phyloP scores from a whole-genome alignment of 768 basidiomycete species.

The Clavulina sp. region DNA sequence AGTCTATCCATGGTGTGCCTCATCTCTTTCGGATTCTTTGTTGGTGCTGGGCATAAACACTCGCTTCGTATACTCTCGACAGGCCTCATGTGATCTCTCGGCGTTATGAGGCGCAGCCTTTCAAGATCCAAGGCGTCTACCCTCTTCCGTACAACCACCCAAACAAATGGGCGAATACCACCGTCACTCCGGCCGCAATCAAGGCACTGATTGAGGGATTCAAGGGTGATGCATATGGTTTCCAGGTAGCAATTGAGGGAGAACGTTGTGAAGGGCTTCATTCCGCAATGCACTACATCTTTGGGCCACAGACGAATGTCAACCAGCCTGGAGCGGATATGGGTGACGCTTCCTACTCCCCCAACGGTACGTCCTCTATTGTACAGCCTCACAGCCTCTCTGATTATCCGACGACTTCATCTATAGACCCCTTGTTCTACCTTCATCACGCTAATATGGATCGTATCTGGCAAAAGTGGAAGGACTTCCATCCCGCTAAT shows the following conservation, averaged over 20 bases:
- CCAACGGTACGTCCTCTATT: neutral
- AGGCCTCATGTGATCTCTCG: too few species aligned
- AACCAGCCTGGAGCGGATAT: neutral
- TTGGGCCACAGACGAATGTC: too few species aligned
- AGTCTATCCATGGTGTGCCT: neutral
- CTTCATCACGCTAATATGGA: neutral
- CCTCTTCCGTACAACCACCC: neutral
- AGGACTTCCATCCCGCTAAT: neutral
- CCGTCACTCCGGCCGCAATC: neutral
- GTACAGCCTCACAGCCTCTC: neutral
- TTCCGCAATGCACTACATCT: neutral
- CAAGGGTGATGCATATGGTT: neutral
- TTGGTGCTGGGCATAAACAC: too few species aligned
- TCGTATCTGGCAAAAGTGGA: neutral
- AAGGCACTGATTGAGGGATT: neutral
- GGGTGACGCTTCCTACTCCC: neutral
- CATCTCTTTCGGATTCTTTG: too few species aligned
- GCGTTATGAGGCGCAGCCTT: too few species aligned
- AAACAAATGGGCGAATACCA: neutral
- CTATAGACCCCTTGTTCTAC: neutral
- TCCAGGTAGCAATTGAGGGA: neutral
- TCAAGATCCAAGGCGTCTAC: neutral
- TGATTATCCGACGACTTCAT: neutral
- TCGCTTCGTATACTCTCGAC: too few species aligned
- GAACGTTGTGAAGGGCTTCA: neutral